These are phyloP conservation scores for Metarhizium robertsii DNA, from an alignment of 2,329 filamentous ascomycete species.

Conservation along the genomic window DNA sequence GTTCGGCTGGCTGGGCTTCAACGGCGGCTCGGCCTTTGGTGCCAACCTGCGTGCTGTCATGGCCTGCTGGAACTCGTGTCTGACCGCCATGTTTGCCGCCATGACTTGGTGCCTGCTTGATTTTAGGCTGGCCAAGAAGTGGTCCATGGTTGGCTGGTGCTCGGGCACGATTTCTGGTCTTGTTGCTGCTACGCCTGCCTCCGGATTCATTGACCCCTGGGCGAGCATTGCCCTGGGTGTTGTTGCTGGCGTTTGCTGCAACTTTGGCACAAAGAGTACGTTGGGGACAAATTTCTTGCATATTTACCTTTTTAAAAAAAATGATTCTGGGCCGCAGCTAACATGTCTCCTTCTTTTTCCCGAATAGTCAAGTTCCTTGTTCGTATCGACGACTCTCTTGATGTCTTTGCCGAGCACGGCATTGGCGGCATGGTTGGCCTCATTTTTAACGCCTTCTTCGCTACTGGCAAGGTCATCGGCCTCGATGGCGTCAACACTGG, in stretches of 20 bases:
- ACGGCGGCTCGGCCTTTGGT: slow-evolving; percentile 89
- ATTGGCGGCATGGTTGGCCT: slow-evolving; percentile 61
- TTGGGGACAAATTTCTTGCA: not conserved
- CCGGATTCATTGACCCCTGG: slow-evolving; percentile 60
- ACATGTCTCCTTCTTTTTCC: slow-evolving; percentile 1
- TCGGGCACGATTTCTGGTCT: slow-evolving; percentile 63
- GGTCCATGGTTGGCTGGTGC: slow-evolving; percentile 73
- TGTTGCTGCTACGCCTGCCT: slow-evolving; percentile 60
- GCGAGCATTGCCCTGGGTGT: slow-evolving; percentile 58
- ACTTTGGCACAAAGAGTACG: slow-evolving; percentile 54
- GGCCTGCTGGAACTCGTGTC: slow-evolving; percentile 96
- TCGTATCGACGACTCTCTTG: slow-evolving; percentile 60
- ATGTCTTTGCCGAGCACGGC: slow-evolving; percentile 64
- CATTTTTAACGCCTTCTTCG: slow-evolving; percentile 66
- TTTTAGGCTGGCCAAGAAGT: slow-evolving; percentile 88
- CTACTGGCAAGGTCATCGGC: slow-evolving; percentile 59
- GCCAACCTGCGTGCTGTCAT: slow-evolving; percentile 90
- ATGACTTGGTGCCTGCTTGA: slow-evolving; percentile 94
- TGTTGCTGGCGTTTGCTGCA: slow-evolving; percentile 55
- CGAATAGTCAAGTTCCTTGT: slow-evolving; percentile 48
- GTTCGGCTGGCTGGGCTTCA: slow-evolving; percentile 99
- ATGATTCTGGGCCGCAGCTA: slow-evolving; percentile 1
- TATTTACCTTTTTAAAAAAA: too few species aligned
- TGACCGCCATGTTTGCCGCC: slow-evolving; percentile 84
- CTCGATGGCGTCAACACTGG: slow-evolving; percentile 70